Evolutionary conservation across 306 rosid genomes (phyloP).

Genomic region (Prinsepia uniflora): DNA sequence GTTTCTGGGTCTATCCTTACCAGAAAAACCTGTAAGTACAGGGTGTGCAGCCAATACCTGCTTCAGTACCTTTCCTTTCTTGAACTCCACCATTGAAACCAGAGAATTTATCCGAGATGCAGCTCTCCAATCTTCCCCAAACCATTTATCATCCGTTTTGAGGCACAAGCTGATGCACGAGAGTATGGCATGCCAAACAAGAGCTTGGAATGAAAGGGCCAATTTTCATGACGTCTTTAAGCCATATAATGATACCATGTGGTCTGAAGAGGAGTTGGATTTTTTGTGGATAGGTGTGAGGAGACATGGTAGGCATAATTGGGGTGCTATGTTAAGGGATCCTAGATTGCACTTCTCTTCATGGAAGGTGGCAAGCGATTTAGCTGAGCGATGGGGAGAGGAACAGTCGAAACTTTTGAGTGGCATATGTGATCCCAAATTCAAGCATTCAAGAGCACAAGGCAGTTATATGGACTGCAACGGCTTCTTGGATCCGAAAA

Average conservation of each 20-base stretch:
- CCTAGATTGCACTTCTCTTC: conserved; percentile 54
- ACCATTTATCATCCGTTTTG: conserved; percentile 27
- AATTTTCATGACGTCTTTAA: conserved; percentile 31
- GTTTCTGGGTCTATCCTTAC: conserved; percentile 48
- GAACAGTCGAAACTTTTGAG: conserved; percentile 48
- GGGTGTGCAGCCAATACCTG: conserved; percentile 31
- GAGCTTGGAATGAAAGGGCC: conserved; percentile 41
- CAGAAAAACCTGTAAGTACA: conserved; percentile 29
- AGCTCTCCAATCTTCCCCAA: conserved; percentile 34
- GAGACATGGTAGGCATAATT: conserved; percentile 59
- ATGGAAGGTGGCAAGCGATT: conserved; percentile 47
- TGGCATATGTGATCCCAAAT: conserved; percentile 32
- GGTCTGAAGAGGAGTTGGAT: conserved; percentile 84
- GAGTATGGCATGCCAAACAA: conserved; percentile 39
- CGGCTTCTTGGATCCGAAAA: conserved; percentile 30
- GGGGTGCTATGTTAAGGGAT: conserved; percentile 66
- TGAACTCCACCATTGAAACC: conserved; percentile 29
- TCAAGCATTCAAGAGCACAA: conserved; percentile 34
- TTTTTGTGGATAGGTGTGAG: conserved; percentile 74
- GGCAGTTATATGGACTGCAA: conserved; percentile 27
- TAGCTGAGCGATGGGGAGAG: conserved; percentile 62
- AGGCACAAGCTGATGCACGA: conserved; percentile 45
- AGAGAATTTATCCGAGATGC: conserved; percentile 38
- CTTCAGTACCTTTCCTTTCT: conserved; percentile 34
- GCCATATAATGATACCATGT: conserved; percentile 28